phyloP scores from a whole-genome alignment of 768 basidiomycete genomes.

The Pulveroboletus sp. region DNA sequence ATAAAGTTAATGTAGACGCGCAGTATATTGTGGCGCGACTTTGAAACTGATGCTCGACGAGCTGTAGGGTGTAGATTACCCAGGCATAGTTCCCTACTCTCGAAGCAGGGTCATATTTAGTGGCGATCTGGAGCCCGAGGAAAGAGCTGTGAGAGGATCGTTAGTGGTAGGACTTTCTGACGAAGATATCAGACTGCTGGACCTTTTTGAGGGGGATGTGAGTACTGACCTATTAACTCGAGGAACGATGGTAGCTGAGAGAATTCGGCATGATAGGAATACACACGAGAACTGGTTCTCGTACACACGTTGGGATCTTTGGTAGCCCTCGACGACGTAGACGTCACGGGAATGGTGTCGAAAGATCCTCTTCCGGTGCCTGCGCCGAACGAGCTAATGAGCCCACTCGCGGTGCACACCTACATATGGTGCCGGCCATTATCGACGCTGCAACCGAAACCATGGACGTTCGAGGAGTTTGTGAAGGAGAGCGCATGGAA shows the following conservation, averaged over 20 bases:
- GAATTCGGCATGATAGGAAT: slow-evolving; percentile 54
- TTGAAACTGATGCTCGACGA: slow-evolving; percentile 5
- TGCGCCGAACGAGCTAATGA: slow-evolving; percentile 28
- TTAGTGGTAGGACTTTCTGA: slow-evolving; percentile 68
- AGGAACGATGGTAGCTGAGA: neutral
- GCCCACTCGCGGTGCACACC: slow-evolving; percentile 50
- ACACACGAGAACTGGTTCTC: slow-evolving; percentile 48
- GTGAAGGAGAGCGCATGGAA: slow-evolving; percentile 69
- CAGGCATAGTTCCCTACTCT: slow-evolving; percentile 66
- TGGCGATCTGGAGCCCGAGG: slow-evolving; percentile 50
- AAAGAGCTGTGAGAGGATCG: slow-evolving; percentile 72
- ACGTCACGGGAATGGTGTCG: slow-evolving; percentile 33
- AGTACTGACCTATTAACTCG: slow-evolving; percentile 19
- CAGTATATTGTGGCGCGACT: neutral
- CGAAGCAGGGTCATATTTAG: slow-evolving; percentile 45
- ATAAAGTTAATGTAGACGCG: slow-evolving; percentile 59
- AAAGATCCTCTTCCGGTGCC: slow-evolving; percentile 41
- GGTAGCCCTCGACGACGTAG: slow-evolving; percentile 26
- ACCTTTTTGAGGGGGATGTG: slow-evolving; percentile 80
- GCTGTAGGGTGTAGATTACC: slow-evolving; percentile 67
- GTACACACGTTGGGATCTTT: slow-evolving; percentile 53
- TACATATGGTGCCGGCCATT: slow-evolving; percentile 61
- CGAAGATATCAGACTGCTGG: slow-evolving; percentile 61
- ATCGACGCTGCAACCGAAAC: slow-evolving; percentile 43
- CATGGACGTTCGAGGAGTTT: slow-evolving; percentile 86